Conservation (phyloP, 805 yeast genomes). For the Metschnikowia sp. region DNA sequence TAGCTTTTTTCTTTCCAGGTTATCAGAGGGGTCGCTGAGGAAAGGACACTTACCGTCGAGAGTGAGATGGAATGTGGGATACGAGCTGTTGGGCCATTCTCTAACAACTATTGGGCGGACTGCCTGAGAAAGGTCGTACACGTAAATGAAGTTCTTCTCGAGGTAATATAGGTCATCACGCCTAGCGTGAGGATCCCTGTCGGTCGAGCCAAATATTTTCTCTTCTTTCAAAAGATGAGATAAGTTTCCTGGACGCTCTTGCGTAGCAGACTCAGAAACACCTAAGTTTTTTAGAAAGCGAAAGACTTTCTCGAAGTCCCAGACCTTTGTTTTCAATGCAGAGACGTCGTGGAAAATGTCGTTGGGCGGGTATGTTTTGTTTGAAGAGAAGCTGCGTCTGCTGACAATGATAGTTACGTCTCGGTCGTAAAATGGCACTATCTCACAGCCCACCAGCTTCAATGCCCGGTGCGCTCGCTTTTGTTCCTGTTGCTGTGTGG, state of each 20-base stretch:
- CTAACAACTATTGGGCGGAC: slow-evolving; percentile 77
- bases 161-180: slow-evolving; percentile 85
- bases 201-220: slow-evolving; percentile 79
- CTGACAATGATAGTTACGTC: slow-evolving; percentile 73
- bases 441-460: slow-evolving; percentile 46
- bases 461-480: slow-evolving; percentile 44
- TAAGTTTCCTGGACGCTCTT: slow-evolving; percentile 21
- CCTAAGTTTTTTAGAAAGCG: slow-evolving; percentile 69
- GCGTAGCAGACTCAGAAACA: slow-evolving; percentile 19
- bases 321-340: slow-evolving; percentile 66
- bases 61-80: slow-evolving; percentile 59
- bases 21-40: slow-evolving; percentile 52
- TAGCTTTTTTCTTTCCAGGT: slow-evolving; percentile 38
- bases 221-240: slow-evolving; percentile 73
- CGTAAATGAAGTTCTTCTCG: slow-evolving; percentile 63
- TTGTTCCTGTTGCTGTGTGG: slow-evolving; percentile 34
- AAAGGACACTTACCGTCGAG: slow-evolving; percentile 82
- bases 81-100: slow-evolving; percentile 63
- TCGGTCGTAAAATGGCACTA: slow-evolving; percentile 50
- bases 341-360: slow-evolving; percentile 69
- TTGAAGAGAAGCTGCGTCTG: slow-evolving; percentile 47
- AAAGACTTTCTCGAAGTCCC: slow-evolving; percentile 84
- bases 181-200: slow-evolving; percentile 80
- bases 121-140: slow-evolving; percentile 75
- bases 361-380: slow-evolving; percentile 40